Base-by-base conservation (phyloP, 1,284 basidiomycete species). In the Macrocystidia cucumis region DNA sequence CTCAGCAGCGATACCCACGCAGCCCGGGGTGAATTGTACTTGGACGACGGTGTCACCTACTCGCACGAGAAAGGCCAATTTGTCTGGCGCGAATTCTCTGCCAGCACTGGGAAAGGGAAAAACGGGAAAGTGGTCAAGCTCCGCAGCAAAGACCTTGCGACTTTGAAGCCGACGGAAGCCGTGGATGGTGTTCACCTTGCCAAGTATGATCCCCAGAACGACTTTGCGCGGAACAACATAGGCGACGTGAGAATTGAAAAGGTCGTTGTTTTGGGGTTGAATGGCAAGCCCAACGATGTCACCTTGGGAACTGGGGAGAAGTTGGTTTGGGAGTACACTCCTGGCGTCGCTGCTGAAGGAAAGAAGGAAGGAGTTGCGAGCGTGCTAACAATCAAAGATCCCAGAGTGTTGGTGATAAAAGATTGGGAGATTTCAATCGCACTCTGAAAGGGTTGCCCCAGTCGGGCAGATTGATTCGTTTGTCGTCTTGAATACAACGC, bases 1-100 rank as follows among this genome's bases (percentile, higher is more conserved):
- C 65, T 96, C 13, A n/a, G n/a, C n/a, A 73, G 75, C 60, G 76
- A 78, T 38, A 54, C 68, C 2, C 75, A 78, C 16, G 52, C 48
- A 5, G 92, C 93, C 0, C 53, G 54, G 2, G 95, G 95, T 22
- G 85, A 92, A 54, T 68, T 99, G 24, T 99, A 98, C 61, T 72
- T 96, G 37, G 96, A 98, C 56, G 96, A 98, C 50, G 95, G 96
- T 5, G 86, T 87, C 44, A 80, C 85, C 0, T 98, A 82, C 58
- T 67, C 71, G 1, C 82, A 92, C 60, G 66, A 79, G 45, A 51
- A 73, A 4, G 93, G 95, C 21, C 69, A 91, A 33, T 80, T 88
- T 52, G 68, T 97, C 34, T 93, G 87, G 85, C 75, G 87, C 39
- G 65, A 68, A 41, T 85, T 93, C 54, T 52, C 55, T n/a, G 81